Conservation (phyloP, 2,329 filamentous ascomycete genomes). For the Dactylellina leptospora region DNA sequence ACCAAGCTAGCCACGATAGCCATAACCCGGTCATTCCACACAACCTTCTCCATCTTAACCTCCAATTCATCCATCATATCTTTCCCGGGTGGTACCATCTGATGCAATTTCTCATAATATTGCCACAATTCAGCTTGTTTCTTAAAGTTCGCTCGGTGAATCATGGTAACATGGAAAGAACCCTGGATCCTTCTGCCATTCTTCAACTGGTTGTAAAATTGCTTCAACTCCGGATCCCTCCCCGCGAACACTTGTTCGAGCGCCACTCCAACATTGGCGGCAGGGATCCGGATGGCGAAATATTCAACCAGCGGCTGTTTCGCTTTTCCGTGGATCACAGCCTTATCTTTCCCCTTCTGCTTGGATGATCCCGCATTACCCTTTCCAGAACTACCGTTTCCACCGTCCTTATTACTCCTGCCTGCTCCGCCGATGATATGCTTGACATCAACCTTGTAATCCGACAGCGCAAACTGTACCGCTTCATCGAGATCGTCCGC, state of each 20-base stretch:
- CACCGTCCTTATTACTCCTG: conserved; percentile 64
- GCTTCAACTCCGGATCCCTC: conserved; percentile 66
- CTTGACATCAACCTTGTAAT: conserved; percentile 79
- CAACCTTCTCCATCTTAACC: conserved; percentile 73
- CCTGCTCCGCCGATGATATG: conserved; percentile 74
- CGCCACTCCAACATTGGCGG: conserved; percentile 65
- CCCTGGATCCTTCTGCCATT: conserved; percentile 77
- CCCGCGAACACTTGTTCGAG: conserved; percentile 76
- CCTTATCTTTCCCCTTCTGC: conserved; percentile 22
- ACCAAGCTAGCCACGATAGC: conserved; percentile 74
- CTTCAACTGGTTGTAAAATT: conserved; percentile 79
- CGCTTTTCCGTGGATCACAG: conserved; percentile 54
- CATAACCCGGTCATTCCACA: conserved; percentile 90
- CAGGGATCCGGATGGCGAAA: conserved; percentile 69
- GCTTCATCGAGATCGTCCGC: conserved; percentile 79
- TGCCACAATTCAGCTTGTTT: conserved; percentile 77
- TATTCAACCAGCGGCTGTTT: conserved; percentile 70
- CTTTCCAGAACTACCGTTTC: conserved; percentile 59
- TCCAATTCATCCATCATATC: conserved; percentile 71
- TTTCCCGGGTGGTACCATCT: conserved; percentile 55
- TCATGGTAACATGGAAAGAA: conserved; percentile 93
- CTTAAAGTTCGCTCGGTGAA: conserved; percentile 75
- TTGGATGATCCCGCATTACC: conserved; percentile 59
- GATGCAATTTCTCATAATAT: conserved; percentile 71
- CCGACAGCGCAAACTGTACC: conserved; percentile 76